Evolutionary conservation across 495 filamentous ascomycete genomes (phyloP), one percentile per base, ranked within the genome.

Genomic region (Podospora pseudoanserina): DNA sequence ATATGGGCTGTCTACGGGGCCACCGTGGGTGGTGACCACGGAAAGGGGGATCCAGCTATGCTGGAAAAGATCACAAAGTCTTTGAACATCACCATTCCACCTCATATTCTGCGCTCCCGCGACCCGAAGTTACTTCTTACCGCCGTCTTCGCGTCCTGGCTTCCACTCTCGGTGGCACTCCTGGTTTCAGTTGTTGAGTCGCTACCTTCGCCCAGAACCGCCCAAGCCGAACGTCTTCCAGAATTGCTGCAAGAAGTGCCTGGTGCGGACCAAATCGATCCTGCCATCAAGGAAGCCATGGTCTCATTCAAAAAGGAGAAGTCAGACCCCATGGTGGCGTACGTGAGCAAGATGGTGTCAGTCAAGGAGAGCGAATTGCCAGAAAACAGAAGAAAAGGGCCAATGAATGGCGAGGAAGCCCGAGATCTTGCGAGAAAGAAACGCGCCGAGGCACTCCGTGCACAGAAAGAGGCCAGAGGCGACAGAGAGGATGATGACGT

Each of bases 331-430:
- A 88, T 96, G 3, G 92, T 98, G 6, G 95, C 93, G 11, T 99
- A 96, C 71, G 92, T 99, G 56, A 97, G 94, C 79, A 99, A 99
- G 78, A 96, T 99, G 94, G 91, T 97, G 23, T 93, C 95, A 1
- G 87, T 98, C 19, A 93, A 92, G 2, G 92, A 94, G 73, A 97
- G 92, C 73, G 93, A 98, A 69, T 84, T 99, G 19, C 88, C 89
- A 2, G 84, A 92, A 63, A 92, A 94, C 68, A 94, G 89, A 74
- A 86, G 91, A 30, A 86, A 89, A 7, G 90, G 90, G 0, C 83
- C 86, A 32, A 85, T 99, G 72, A 94, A 87, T 64, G 89, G 91
- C 0, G 96, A 95, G 56, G 96, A 97, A 77, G 96, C 96, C 13
- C 82, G 91, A 67, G 93, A 97, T 69, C 73, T 96, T 56, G 94